These are phyloP conservation scores for Xanthoceras sorbifolium DNA, from an alignment of 345 rosid genomes.

Conservation along the genomic window DNA sequence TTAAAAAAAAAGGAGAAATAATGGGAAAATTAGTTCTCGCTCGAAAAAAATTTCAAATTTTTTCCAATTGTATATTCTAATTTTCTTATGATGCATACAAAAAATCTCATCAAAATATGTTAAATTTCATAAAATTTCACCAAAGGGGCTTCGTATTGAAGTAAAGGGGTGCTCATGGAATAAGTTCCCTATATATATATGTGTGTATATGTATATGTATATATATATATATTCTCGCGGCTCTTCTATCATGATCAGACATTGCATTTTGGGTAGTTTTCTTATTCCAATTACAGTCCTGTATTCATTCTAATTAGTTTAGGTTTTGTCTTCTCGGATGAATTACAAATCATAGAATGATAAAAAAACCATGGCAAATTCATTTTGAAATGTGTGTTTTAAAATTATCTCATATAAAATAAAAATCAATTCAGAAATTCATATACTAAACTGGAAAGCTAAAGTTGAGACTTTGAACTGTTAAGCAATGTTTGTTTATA, in stretches of 20 bases:
- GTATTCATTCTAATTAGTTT: not conserved
- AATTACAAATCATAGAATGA: no score
- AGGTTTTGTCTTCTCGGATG: not conserved
- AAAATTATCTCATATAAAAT: not conserved
- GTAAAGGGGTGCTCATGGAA: no score
- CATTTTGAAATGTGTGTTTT: not conserved
- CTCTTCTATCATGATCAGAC: not conserved
- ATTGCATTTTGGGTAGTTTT: not conserved
- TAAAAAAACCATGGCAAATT: not conserved
- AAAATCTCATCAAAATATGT: no score
- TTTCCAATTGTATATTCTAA: no score
- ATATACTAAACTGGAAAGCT: not conserved
- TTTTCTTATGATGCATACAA: no score
- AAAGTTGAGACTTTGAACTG: not conserved
- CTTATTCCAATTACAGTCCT: not conserved
- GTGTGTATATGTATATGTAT: no score
- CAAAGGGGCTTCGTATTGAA: no score
- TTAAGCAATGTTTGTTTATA: not conserved
- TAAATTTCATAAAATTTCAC: no score
- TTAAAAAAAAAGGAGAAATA: no score
- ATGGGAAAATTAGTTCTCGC: no score
- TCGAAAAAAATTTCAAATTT: no score
- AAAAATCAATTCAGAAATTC: not conserved
- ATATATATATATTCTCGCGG: not conserved
- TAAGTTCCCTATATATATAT: no score